Percentiles rank a stretch among this genome's conserved stretches.
Conservation (phyloP, 2,329 filamentous ascomycete genomes). For the Aspergillus udagawae region DNA sequence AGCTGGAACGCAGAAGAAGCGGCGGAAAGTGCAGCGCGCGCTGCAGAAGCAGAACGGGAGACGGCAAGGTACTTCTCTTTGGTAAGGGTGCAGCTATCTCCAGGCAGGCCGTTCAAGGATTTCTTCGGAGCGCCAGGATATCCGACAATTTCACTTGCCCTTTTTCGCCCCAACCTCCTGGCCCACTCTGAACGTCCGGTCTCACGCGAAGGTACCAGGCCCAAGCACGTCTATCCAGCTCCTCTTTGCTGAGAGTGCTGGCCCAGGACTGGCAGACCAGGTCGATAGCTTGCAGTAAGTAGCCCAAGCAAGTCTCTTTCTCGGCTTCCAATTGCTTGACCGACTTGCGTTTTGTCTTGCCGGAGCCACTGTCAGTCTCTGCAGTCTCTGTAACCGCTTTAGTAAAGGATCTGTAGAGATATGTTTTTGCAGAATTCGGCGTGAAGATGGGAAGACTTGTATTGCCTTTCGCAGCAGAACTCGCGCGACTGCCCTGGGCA, state of each 20-base stretch:
- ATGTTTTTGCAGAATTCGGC: slow-evolving; percentile 63
- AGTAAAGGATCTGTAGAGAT: slow-evolving; percentile 50
- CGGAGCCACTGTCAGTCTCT: slow-evolving; percentile 13
- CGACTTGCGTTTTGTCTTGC: slow-evolving; percentile 45
- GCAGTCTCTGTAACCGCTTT: slow-evolving; percentile 7
- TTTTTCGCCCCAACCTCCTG: slow-evolving; percentile 79
- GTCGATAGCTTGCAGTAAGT: slow-evolving; percentile 67
- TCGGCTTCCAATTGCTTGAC: slow-evolving; percentile 52
- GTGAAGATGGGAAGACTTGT: slow-evolving; percentile 67
- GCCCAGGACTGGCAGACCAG: slow-evolving; percentile 72
- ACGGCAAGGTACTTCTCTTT: too few relatives aligned
- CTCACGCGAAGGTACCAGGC: slow-evolving; percentile 74
- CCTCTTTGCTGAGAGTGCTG: slow-evolving; percentile 55
- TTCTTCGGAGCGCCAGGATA: slow-evolving; percentile 49
- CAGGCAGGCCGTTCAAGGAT: slow-evolving; percentile 2
- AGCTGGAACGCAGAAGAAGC: too few relatives aligned
- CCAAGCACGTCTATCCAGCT: slow-evolving; percentile 75
- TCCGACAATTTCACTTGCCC: slow-evolving; percentile 62
- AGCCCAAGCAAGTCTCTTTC: slow-evolving; percentile 65
- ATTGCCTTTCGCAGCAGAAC: slow-evolving; percentile 15
- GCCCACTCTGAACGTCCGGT: slow-evolving; percentile 70
- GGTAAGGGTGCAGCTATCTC: too few relatives aligned
- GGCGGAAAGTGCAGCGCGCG: too few relatives aligned
- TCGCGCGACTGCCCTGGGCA: slow-evolving; percentile 32
- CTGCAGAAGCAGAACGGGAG: too few relatives aligned